Conservation (phyloP, 23 red algal species). For the Gracilaria gracilis region DNA sequence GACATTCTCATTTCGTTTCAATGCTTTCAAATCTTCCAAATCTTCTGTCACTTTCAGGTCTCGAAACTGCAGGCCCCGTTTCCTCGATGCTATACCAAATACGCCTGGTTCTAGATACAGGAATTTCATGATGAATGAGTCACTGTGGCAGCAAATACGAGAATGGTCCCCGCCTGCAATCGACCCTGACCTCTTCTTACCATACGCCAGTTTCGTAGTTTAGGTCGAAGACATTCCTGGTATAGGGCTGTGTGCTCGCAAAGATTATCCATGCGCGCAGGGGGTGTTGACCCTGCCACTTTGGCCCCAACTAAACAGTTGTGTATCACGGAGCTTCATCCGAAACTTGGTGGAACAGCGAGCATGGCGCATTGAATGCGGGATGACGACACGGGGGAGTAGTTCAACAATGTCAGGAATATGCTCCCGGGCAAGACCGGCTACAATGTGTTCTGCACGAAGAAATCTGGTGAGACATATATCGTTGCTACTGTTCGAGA, state of each 20-base stretch:
- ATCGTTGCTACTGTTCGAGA: constrained; percentile 42
- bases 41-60: constrained; percentile 4
- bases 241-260: constrained; percentile 37
- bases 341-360: constrained; percentile 18
- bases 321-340: constrained; percentile 17
- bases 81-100: background rate
- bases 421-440: constrained; percentile 5
- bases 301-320: background rate
- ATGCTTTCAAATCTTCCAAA: background rate
- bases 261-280: constrained; percentile 17
- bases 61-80: background rate
- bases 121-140: background rate
- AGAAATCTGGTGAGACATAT: too few relatives aligned
- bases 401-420: constrained; percentile 25
- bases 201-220: constrained; percentile 20
- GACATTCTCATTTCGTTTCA: background rate
- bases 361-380: constrained; percentile 35
- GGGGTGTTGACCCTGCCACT: constrained; percentile 11
- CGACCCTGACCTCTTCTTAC: background rate
- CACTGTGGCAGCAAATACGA: background rate
- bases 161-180: background rate
- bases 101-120: background rate
- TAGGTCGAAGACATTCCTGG: constrained; percentile 26
- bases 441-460: constrained; percentile 60
- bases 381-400: constrained; percentile 44